Evolutionary conservation across 2,329 filamentous ascomycete species (phyloP).

Genomic region (Macroventuria anomochaeta): DNA sequence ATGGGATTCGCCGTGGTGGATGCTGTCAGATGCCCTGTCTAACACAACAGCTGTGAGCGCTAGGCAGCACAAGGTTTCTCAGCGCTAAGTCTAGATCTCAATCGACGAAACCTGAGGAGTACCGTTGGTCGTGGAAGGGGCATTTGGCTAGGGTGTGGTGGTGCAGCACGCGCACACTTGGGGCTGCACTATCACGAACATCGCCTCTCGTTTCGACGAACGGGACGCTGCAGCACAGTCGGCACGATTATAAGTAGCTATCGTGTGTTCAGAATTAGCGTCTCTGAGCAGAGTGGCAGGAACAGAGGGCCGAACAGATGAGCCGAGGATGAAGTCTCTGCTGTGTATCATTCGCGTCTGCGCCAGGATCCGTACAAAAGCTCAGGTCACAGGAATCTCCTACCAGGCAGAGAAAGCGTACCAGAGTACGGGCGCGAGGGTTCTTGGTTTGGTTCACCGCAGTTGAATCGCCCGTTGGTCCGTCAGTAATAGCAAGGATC

Average conservation of each 20-base stretch:
- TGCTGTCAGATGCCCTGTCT: conserved; percentile 11
- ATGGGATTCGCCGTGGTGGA: conserved; percentile 13
- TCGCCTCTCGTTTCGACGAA: conserved; percentile 1
- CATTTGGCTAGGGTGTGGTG: conserved; percentile 16
- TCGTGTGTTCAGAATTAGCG: not conserved
- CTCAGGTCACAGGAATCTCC: conserved; percentile 9
- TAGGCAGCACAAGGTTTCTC: conserved; percentile 16
- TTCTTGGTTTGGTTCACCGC: conserved; percentile 1
- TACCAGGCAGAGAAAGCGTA: conserved; percentile 1
- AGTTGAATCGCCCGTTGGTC: conserved; percentile 1
- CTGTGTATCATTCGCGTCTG: not conserved
- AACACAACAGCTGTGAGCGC: conserved; percentile 13
- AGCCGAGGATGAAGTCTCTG: conserved; percentile 4
- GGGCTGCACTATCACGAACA: conserved; percentile 13
- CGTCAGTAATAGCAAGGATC: conserved; percentile 2
- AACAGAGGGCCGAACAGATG: not conserved
- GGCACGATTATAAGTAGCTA: not conserved
- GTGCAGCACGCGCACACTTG: conserved; percentile 16
- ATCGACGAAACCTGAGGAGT: conserved; percentile 11
- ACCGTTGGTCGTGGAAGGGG: conserved; percentile 10
- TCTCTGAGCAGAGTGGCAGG: not conserved
- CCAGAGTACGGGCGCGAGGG: conserved; percentile 2
- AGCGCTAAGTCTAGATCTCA: conserved; percentile 19
- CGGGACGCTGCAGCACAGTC: not conserved
- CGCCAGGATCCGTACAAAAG: not conserved